phyloP scores from a whole-genome alignment of 805 yeast genomes.

The Ogataea zsoltii region DNA sequence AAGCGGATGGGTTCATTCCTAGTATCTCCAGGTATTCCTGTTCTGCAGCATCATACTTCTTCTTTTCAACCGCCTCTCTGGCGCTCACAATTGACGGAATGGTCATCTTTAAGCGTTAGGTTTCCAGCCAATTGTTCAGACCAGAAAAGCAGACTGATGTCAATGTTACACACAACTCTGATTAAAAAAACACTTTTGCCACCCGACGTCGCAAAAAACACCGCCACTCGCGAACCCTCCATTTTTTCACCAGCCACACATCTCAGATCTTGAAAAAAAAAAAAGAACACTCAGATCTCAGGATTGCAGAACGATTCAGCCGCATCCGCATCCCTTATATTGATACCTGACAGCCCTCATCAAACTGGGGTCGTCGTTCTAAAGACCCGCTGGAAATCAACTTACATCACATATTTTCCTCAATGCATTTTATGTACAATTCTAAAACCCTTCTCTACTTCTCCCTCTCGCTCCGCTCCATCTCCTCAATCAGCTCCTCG shows the following conservation, averaged over 20 bases:
- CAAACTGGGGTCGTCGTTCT: too few relatives aligned
- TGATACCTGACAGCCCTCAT: too few relatives aligned
- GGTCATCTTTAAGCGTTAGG: constrained; percentile 23
- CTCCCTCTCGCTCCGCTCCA: constrained; percentile 22
- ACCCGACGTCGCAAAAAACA: constrained; percentile 8
- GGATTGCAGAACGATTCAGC: too few relatives aligned
- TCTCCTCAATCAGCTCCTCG: constrained; percentile 35
- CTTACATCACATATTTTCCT: too few relatives aligned
- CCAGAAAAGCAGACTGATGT: too few relatives aligned
- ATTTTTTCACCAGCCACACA: constrained; percentile 5
- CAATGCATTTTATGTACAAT: constrained; percentile 3
- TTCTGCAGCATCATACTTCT: constrained; percentile 61
- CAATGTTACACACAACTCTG: too few relatives aligned
- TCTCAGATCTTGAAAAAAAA: not conserved
- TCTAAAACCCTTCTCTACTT: not conserved
- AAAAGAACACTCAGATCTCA: too few relatives aligned
- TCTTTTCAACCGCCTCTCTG: constrained; percentile 51
- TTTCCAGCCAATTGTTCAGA: too few relatives aligned
- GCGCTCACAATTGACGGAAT: constrained; percentile 54
- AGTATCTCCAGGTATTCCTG: constrained; percentile 54
- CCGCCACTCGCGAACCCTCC: too few relatives aligned
- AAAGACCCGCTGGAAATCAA: too few relatives aligned
- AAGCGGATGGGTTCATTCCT: constrained; percentile 17
- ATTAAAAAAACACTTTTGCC: constrained; percentile 4
- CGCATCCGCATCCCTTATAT: too few relatives aligned